Base-by-base conservation (phyloP, 305 asterid species). In the Rubia tinctorum region DNA sequence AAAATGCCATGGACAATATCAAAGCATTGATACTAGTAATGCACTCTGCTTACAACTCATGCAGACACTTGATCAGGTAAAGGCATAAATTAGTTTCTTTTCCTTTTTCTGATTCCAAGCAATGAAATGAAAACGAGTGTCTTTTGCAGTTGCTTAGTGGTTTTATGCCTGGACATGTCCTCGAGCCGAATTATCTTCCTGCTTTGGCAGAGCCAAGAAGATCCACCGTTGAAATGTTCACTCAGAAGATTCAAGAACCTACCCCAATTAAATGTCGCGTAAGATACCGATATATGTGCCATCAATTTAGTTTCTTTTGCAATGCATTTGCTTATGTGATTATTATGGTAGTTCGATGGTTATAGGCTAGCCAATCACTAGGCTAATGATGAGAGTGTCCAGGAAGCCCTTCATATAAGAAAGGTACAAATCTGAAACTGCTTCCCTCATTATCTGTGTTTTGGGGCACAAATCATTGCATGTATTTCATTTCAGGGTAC, bases 351-450 rank as follows among this genome's bases (percentile, higher is more conserved):
- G 22, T 44, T 2, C 0, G 80, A 80, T 5, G 73, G 78, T 5
- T 51, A 68, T 11, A 5, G 42, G 60, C 80, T 76, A 14, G 66
- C 37, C 44, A 71, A 62, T 69, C 37, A 68, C 22, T 76, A 78
- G 80, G 80, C 83, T 20, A 80, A 80, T 17, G 75, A 80, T 18
- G 63, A 80, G 55, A 65, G 43, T 13, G 76, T 66, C 1, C 78
- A 53, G 73, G 56, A 69, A 37, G 80, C 80, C 34, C 77, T 80
- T 27, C 83, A 76, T 68, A 49, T 76, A 22, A n/a, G n/a, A n/a
- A n/a, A n/a, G n/a, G n/a, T n/a, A n/a, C n/a, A n/a, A n/a, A n/a
- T n/a, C n/a, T n/a, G n/a, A n/a, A n/a, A n/a, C n/a, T n/a, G n/a
- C n/a, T n/a, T n/a, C n/a, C n/a, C n/a, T n/a, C n/a, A n/a, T 51